Conservation (phyloP, 2,329 filamentous ascomycete genomes). For the Penicillium sp. region DNA sequence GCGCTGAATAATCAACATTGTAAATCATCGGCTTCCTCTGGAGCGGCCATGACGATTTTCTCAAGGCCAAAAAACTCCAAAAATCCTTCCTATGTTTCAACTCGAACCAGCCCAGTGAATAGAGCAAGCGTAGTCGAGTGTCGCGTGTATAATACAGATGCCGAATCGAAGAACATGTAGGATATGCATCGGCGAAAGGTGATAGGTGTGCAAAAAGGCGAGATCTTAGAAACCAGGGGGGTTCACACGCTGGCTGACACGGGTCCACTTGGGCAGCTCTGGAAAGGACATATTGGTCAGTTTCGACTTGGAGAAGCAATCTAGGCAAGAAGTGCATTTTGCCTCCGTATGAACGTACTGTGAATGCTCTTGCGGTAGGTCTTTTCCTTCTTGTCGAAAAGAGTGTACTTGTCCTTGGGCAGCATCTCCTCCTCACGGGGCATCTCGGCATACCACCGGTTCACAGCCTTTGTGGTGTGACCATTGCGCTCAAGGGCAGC, state of each 20-base stretch:
- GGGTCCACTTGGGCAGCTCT: conserved; percentile 91
- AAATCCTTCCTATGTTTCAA: conserved; percentile 26
- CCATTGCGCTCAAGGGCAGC: conserved; percentile 70
- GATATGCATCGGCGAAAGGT: conserved; percentile 5
- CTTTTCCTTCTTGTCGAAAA: conserved; percentile 96
- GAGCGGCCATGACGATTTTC: conserved; percentile 21
- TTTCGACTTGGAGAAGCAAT: neutral
- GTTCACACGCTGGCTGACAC: conserved; percentile 89
- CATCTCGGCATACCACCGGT: conserved; percentile 95
- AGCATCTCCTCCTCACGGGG: conserved; percentile 94
- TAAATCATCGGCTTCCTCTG: conserved; percentile 14
- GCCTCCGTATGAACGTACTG: conserved; percentile 63
- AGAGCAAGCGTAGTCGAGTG: conserved; percentile 1
- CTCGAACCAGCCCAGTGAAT: conserved; percentile 8
- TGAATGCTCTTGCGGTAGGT: conserved; percentile 95
- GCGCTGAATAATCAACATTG: conserved; percentile 27
- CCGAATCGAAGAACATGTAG: conserved; percentile 1
- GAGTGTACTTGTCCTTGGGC: conserved; percentile 93
- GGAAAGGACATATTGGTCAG: conserved; percentile 7
- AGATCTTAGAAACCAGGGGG: conserved; percentile 78
- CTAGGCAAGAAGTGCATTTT: neutral
- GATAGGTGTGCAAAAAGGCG: conserved; percentile 2
- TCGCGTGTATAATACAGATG: conserved; percentile 33
- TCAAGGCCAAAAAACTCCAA: conserved; percentile 36
- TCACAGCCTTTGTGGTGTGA: conserved; percentile 70